These are phyloP conservation scores for Fusarium albidum DNA, from an alignment of 2,329 filamentous ascomycete genomes.

Conservation along the genomic window DNA sequence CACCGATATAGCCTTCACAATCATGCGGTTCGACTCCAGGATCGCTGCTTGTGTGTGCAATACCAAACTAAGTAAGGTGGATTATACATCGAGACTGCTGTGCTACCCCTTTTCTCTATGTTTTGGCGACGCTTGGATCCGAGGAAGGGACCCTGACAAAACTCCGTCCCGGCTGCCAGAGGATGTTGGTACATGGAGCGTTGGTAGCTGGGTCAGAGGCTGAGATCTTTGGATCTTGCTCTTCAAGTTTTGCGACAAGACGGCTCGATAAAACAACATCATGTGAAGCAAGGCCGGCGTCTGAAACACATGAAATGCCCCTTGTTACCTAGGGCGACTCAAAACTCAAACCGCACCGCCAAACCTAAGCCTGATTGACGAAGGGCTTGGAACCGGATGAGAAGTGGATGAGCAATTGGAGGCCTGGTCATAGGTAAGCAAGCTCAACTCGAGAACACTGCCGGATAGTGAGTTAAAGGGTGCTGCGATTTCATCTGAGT, in stretches of 20 bases:
- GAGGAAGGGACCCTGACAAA: not conserved
- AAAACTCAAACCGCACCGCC: slow-evolving; percentile 10
- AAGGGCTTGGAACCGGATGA: not conserved
- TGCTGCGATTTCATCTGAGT: too few relatives aligned
- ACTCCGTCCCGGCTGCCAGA: slow-evolving; percentile 1
- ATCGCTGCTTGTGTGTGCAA: not conserved
- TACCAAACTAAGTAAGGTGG: not conserved
- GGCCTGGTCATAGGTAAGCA: not conserved
- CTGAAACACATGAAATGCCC: slow-evolving; percentile 6
- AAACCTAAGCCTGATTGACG: not conserved
- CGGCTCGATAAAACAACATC: slow-evolving; percentile 4
- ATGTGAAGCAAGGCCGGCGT: slow-evolving; percentile 18
- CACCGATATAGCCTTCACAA: too few relatives aligned
- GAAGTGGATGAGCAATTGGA: not conserved
- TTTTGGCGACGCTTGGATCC: slow-evolving; percentile 4
- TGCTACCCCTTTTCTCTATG: too few relatives aligned
- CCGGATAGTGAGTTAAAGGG: too few relatives aligned
- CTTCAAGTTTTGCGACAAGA: not conserved
- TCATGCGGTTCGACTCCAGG: too few relatives aligned
- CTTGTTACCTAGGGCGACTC: slow-evolving; percentile 26
- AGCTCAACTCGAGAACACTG: too few relatives aligned
- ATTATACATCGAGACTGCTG: not conserved
- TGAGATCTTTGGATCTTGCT: not conserved
- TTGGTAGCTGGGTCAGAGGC: not conserved
- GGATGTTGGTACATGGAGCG: not conserved